Evolutionary conservation across 2,329 filamentous ascomycete genomes (phyloP), one percentile per base, ranked within the genome.

Genomic region (Aspergillus sergii): DNA sequence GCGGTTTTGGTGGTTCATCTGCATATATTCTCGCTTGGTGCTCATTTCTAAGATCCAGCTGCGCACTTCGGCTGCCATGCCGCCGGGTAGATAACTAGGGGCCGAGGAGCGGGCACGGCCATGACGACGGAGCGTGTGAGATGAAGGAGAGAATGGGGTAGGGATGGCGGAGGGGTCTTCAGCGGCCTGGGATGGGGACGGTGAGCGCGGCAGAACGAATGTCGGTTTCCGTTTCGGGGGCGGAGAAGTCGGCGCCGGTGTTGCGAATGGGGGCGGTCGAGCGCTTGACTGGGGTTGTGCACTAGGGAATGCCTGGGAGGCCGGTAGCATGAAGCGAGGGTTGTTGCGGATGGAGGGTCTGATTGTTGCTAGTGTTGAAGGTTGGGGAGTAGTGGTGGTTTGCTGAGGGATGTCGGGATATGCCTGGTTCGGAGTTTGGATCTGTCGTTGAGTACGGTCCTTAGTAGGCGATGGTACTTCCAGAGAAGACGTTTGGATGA

Each of bases 61-160:
- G n/a, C 78, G 77, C 32, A 79, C 73, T 57, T 78, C 72, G 1
- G 78, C 71, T 9, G 79, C 78, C 75, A 80, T 78, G 6, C 79
- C 79, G 7, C 75, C 77, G 1, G 76, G 71, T 0, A 75, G 53
- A 65, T 78, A 80, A 7, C 60, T 67, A 12, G 68, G 68, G 1
- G 62, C 65, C n/a, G 61, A 62, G 1, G 68, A 58, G 10, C 68
- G 71, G 1, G 65, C 60, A 34, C 73, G 67, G 10, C 77, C 76
- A n/a, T 73, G 71, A 7, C 76, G 72, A 14, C 66, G 69, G 3
- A 76, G 63, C 0, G 72, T 69, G 39, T 69, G 72, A 16, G 75
- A 75, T 0, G 75, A 73, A 6, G 77, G 78, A 0, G 77, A 79
- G 59, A 78, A 79, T 0, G 75, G 76, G 1, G 73, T 71, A 7